Conservation (phyloP, 2,329 filamentous ascomycete species). For the Ophiosphaerella narmari region DNA sequence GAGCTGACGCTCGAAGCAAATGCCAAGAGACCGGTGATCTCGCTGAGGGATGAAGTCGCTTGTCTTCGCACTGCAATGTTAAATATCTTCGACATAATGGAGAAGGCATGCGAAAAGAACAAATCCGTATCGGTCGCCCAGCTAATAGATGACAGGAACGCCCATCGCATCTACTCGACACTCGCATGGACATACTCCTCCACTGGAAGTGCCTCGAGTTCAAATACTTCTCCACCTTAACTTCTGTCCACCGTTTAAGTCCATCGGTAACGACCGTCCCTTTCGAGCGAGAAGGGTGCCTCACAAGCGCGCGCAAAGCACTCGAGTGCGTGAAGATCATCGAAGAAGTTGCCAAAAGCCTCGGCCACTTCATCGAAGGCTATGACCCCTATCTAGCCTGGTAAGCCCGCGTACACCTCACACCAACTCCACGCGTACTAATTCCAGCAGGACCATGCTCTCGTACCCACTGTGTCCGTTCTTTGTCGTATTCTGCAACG, state of each 20-base stretch:
- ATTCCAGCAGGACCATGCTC: slow-evolving; percentile 34
- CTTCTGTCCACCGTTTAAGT: slow-evolving; percentile 38
- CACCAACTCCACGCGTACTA: slow-evolving; percentile 2
- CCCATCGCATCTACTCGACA: slow-evolving; percentile 19
- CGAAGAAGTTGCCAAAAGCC: slow-evolving; percentile 23
- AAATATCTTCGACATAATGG: slow-evolving; percentile 25
- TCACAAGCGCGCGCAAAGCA: slow-evolving; percentile 37
- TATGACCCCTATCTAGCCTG: slow-evolving; percentile 38
- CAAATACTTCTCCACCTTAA: slow-evolving; percentile 39
- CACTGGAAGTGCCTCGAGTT: slow-evolving; percentile 42
- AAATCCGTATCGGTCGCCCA: neutral
- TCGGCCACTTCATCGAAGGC: slow-evolving; percentile 36
- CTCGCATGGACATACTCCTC: slow-evolving; percentile 27
- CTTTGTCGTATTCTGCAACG: slow-evolving; percentile 45
- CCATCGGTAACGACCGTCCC: slow-evolving; percentile 34
- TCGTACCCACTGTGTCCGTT: slow-evolving; percentile 42
- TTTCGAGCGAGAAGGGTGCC: slow-evolving; percentile 36
- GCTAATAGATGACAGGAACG: slow-evolving; percentile 21
- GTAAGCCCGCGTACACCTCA: slow-evolving; percentile 10
- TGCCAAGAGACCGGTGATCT: slow-evolving; percentile 10
- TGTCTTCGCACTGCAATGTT: slow-evolving; percentile 27
- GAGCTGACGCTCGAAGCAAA: slow-evolving; percentile 27
- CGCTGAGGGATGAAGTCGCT: slow-evolving; percentile 26
- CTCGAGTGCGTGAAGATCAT: slow-evolving; percentile 35
- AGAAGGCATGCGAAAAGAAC: slow-evolving; percentile 19